These are phyloP conservation scores for Candida ortonii DNA, from an alignment of 805 yeast species.

Conservation along the genomic window DNA sequence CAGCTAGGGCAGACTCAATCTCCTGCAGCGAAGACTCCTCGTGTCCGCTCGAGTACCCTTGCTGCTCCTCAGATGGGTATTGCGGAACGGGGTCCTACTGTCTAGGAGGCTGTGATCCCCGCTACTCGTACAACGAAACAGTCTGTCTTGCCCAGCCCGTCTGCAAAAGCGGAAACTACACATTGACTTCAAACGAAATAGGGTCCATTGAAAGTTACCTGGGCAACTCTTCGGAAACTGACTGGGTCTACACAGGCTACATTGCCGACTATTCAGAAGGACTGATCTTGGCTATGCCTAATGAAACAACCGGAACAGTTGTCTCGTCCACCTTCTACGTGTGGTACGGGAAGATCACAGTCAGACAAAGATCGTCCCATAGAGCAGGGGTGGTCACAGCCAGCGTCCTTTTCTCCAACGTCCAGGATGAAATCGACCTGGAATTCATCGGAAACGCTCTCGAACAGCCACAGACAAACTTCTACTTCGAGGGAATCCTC, in stretches of 20 bases:
- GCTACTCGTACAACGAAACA: slow-evolving; percentile 56
- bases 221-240: slow-evolving; percentile 66
- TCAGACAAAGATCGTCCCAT: slow-evolving; percentile 69
- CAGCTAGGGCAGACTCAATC: slow-evolving; percentile 12
- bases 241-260: slow-evolving; percentile 71
- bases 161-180: slow-evolving; percentile 49
- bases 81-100: slow-evolving; percentile 49
- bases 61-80: slow-evolving; percentile 75
- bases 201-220: slow-evolving; percentile 32
- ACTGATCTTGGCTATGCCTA: slow-evolving; percentile 73
- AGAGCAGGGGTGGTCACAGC: slow-evolving; percentile 81
- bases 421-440: slow-evolving; percentile 86
- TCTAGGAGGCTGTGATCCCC: slow-evolving; percentile 85
- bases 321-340: slow-evolving; percentile 73
- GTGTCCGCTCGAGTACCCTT: slow-evolving; percentile 81
- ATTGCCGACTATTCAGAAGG: slow-evolving; percentile 53
- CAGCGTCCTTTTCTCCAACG: slow-evolving; percentile 75
- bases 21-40: slow-evolving; percentile 50
- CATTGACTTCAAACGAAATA: slow-evolving; percentile 37
- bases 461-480: slow-evolving; percentile 70
- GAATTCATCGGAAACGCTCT: slow-evolving; percentile 81
- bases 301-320: slow-evolving; percentile 71
- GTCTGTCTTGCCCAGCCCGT: slow-evolving; percentile 88
- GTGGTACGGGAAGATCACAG: slow-evolving; percentile 84
- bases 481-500: slow-evolving; percentile 69